Percentiles rank a stretch among this genome's conserved stretches.
Evolutionary conservation across 2,329 filamentous ascomycete genomes (phyloP).

Genomic region (Nigrospora oryzae): DNA sequence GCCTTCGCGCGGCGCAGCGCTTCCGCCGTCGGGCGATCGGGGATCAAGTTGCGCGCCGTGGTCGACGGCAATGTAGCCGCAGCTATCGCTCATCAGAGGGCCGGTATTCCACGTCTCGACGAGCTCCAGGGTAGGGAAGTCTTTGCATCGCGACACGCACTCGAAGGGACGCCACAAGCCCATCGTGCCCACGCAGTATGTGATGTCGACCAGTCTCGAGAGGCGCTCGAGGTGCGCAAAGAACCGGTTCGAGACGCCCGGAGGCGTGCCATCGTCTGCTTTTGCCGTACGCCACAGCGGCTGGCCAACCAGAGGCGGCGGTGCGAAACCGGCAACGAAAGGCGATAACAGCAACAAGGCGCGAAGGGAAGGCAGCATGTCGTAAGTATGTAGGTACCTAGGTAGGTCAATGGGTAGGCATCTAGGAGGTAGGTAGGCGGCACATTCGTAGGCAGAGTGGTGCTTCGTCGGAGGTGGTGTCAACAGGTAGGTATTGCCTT

Average conservation of each 20-base stretch:
- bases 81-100: constrained; percentile 76
- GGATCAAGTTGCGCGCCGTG: constrained; percentile 34
- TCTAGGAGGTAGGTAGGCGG: no score
- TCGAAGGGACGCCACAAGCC: constrained; percentile 77
- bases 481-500: no score
- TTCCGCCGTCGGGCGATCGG: constrained; percentile 6
- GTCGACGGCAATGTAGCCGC: constrained; percentile 88
- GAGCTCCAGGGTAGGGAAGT: constrained; percentile 74
- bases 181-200: constrained; percentile 83
- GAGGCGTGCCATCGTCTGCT: constrained; percentile 1
- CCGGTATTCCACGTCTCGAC: constrained; percentile 88
- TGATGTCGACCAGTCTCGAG: constrained; percentile 85
- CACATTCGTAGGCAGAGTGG: no score
- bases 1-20: constrained; percentile 7
- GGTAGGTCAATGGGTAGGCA: no score
- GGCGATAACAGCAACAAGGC: neutral
- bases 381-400: neutral
- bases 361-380: neutral
- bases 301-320: neutral
- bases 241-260: constrained; percentile 48
- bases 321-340: neutral
- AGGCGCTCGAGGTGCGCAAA: constrained; percentile 81
- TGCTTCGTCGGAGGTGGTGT: no score
- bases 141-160: constrained; percentile 75
- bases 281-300: neutral